Evolutionary conservation across 169 alveolate species (phyloP).

Genomic region (Plasmodium gonderi): DNA sequence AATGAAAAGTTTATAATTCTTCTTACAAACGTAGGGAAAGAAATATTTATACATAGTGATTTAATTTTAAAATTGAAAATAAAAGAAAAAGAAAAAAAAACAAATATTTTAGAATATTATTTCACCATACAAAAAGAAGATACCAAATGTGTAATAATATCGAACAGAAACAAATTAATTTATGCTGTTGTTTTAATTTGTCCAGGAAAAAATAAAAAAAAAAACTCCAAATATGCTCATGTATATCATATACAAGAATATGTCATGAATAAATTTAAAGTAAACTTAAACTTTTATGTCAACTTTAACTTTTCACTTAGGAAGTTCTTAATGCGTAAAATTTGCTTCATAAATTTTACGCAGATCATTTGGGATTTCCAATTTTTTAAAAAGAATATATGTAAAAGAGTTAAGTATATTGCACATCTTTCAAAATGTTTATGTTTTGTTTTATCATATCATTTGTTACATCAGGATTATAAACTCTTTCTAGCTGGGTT

Average conservation of each 20-base stretch:
- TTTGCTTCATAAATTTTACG: neutral
- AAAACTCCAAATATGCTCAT: neutral
- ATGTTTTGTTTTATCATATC: slow-evolving; percentile 15
- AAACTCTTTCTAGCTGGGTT: neutral
- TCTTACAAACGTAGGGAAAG: slow-evolving; percentile 21
- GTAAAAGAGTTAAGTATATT: neutral
- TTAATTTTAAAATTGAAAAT: neutral
- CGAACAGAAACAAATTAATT: neutral
- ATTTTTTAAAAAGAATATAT: slow-evolving; percentile 1
- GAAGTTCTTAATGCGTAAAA: neutral
- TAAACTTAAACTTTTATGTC: neutral
- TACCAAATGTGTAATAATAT: neutral
- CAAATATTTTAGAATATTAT: neutral
- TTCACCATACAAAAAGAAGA: slow-evolving; percentile 7
- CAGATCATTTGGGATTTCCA: slow-evolving; percentile 17
- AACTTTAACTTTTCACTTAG: neutral
- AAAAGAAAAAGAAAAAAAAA: neutral
- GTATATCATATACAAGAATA: slow-evolving; percentile 4
- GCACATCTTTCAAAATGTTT: neutral
- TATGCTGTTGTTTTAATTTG: slow-evolving; percentile 22
- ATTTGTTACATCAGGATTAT: neutral
- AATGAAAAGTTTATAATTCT: neutral
- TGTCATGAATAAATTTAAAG: neutral
- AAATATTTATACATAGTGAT: neutral
- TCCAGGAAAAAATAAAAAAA: neutral